phyloP scores from a whole-genome alignment of 2,329 filamentous ascomycete genomes.

The Hypomyces perniciosus region DNA sequence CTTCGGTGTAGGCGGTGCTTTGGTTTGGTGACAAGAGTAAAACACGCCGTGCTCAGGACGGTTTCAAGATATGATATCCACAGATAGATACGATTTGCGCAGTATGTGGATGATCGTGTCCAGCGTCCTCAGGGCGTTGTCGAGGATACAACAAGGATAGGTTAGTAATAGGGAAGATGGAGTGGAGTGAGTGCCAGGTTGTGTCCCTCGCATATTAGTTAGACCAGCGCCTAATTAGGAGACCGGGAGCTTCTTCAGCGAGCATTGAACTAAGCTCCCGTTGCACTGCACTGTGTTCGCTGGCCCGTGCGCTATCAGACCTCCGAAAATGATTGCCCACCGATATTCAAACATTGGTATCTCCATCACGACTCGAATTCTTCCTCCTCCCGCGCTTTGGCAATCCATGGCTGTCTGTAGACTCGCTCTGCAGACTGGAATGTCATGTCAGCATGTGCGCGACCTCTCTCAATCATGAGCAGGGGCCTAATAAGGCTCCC shows the following conservation, averaged over 20 bases:
- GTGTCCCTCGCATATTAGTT: not conserved
- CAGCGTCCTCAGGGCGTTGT: no score
- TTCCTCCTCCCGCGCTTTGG: not conserved
- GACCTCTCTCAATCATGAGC: conserved; percentile 21
- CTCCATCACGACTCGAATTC: not conserved
- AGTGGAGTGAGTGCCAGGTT: not conserved
- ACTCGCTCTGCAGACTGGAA: conserved; percentile 14
- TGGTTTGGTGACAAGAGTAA: not conserved
- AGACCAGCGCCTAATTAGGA: conserved; percentile 7
- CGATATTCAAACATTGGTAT: no score
- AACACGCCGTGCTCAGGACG: no score
- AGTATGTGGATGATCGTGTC: no score
- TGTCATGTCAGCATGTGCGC: conserved; percentile 28
- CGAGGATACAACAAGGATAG: not conserved
- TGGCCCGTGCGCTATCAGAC: conserved; percentile 11
- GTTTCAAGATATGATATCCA: no score
- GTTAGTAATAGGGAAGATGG: conserved; percentile 1
- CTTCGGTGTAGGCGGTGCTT: not conserved
- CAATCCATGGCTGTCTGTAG: conserved; percentile 11
- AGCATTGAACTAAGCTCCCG: not conserved
- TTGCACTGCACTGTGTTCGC: conserved; percentile 2
- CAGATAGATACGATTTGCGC: no score
- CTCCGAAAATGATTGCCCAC: not conserved
- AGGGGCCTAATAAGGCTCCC: conserved; percentile 20
- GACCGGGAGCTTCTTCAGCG: conserved; percentile 5